Evolutionary conservation across 1,284 basidiomycete species (phyloP).

Genomic region (Exobasidium rhododendri): DNA sequence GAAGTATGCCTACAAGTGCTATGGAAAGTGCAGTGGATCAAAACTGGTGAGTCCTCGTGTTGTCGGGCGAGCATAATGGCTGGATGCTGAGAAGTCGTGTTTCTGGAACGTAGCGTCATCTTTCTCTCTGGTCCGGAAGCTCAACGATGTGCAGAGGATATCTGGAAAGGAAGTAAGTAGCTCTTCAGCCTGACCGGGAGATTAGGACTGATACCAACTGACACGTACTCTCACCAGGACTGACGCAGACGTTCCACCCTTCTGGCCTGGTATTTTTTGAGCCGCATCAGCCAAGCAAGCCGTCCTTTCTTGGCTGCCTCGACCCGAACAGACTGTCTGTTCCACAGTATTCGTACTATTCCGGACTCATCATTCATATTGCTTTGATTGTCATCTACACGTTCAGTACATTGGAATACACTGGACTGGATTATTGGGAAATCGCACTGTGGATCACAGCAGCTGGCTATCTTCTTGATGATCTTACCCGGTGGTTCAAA

Average conservation of each 20-base stretch:
- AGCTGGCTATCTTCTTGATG: conserved; percentile 41
- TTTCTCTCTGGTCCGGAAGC: conserved; percentile 35
- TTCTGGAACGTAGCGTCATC: conserved; percentile 5
- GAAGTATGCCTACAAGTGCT: conserved; percentile 29
- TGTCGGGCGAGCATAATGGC: background rate
- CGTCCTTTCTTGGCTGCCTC: conserved; percentile 35
- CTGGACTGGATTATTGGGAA: conserved; percentile 32
- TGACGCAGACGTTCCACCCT: conserved; percentile 30
- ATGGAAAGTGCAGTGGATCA: conserved; percentile 45
- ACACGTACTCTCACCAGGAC: too few relatives aligned
- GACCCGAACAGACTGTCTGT: conserved; percentile 36
- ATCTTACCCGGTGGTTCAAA: conserved; percentile 40
- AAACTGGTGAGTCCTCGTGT: conserved; percentile 21
- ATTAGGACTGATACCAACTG: too few relatives aligned
- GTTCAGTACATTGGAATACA: conserved; percentile 31
- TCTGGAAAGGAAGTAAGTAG: conserved; percentile 30
- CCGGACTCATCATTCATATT: conserved; percentile 38
- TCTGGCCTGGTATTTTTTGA: conserved; percentile 35
- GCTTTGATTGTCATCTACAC: conserved; percentile 42
- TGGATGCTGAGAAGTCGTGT: background rate
- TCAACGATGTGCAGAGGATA: conserved; percentile 28
- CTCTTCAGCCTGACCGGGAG: too few relatives aligned
- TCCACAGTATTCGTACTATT: conserved; percentile 36
- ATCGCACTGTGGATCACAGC: conserved; percentile 37
- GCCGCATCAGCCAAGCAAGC: conserved; percentile 29